A percentile compares a stretch with the other conserved stretches of the same genome.
Evolutionary conservation across 176 grass and related monocot genomes (phyloP).

Genomic region (Pontederia crassipes): DNA sequence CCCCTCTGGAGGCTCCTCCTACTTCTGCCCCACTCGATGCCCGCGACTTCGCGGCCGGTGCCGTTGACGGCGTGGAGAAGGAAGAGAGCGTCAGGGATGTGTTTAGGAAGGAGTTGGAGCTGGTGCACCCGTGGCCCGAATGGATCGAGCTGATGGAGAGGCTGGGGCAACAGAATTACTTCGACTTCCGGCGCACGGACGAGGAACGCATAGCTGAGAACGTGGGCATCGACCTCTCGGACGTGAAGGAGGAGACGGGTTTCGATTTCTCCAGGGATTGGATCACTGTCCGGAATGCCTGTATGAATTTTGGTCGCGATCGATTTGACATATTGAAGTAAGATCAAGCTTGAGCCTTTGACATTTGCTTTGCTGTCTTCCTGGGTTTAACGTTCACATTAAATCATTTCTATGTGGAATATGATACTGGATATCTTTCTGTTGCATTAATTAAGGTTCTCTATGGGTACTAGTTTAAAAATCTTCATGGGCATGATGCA

Average conservation of each 20-base stretch:
- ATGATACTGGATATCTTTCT: background rate
- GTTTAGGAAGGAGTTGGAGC: constrained; percentile 63
- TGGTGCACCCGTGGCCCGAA: constrained; percentile 93
- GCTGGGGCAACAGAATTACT: constrained; percentile 67
- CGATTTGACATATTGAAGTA: constrained; percentile 93
- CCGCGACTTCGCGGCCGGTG: constrained; percentile 2
- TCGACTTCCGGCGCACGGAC: constrained; percentile 39
- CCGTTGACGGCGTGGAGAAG: constrained; percentile 7
- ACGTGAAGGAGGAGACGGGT: constrained; percentile 42
- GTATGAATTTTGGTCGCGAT: constrained; percentile 84
- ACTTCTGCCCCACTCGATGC: background rate
- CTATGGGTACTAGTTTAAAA: too few relatives aligned
- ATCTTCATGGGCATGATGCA: too few relatives aligned
- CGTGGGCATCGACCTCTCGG: constrained; percentile 49
- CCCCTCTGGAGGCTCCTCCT: background rate
- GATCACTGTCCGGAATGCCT: constrained; percentile 74
- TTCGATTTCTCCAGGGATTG: constrained; percentile 82
- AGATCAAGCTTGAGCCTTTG: background rate
- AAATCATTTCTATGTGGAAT: background rate
- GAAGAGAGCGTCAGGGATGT: constrained; percentile 43
- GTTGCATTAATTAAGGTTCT: too few relatives aligned
- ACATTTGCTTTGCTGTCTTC: background rate
- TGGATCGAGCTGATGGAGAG: constrained; percentile 94
- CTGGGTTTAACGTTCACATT: background rate
- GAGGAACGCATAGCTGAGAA: constrained; percentile 36